Percentiles rank a stretch among this genome's conserved stretches.
These are phyloP conservation scores for Stenogyne calaminthoides DNA, from an alignment of 305 asterid species.

Conservation along the genomic window DNA sequence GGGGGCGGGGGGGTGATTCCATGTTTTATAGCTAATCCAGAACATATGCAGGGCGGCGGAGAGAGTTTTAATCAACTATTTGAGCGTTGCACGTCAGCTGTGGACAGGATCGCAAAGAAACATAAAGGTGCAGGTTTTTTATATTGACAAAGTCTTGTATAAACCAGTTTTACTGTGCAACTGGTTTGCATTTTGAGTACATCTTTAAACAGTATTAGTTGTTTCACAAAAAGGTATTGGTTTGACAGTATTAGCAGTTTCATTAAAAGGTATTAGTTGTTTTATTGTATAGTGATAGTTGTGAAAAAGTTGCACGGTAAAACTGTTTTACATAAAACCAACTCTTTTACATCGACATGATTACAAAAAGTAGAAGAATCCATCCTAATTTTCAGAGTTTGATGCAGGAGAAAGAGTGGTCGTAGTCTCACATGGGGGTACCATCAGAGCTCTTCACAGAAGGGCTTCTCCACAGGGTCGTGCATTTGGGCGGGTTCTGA, in stretches of 20 bases:
- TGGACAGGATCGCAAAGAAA: constrained; percentile 63
- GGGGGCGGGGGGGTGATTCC: background rate
- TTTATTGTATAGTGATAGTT: too few species aligned
- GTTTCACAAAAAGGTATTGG: too few species aligned
- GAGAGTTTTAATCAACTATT: constrained; percentile 81
- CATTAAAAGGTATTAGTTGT: too few species aligned
- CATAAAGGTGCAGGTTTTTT: constrained; percentile 51
- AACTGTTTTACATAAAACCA: too few species aligned
- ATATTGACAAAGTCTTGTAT: background rate
- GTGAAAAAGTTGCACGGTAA: too few species aligned
- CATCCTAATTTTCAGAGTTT: constrained; percentile 14
- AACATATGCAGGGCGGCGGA: constrained; percentile 77
- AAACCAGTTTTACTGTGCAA: too few species aligned
- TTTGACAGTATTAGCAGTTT: too few species aligned
- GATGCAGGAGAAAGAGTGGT: constrained; percentile 80
- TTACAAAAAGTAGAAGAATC: background rate
- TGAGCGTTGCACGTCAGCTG: constrained; percentile 61
- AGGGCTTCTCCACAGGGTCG: constrained; percentile 58
- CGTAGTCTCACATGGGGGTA: constrained; percentile 88
- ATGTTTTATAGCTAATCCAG: constrained; percentile 3
- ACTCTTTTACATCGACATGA: too few species aligned
- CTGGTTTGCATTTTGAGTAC: too few species aligned
- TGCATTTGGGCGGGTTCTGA: constrained; percentile 54
- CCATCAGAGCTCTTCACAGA: constrained; percentile 65
- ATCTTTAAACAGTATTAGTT: too few species aligned